Evolutionary conservation across 148 eudicot genomes (phyloP).

Genomic region (Diospyros kaki): DNA sequence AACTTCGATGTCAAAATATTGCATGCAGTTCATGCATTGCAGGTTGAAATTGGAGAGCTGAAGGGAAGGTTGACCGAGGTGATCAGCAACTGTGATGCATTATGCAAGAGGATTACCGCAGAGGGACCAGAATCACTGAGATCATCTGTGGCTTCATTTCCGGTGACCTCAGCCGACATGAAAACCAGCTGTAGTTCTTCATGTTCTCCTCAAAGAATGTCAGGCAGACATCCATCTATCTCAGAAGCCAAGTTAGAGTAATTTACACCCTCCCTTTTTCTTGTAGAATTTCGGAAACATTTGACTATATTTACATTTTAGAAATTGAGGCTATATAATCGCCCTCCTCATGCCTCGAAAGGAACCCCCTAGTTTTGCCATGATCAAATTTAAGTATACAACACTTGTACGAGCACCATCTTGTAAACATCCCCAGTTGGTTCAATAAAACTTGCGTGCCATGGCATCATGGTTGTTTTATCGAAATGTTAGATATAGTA

Average conservation of each 20-base stretch:
- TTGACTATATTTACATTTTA: no score
- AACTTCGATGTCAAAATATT: not conserved
- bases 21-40: slow-evolving; percentile 63
- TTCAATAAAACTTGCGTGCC: no score
- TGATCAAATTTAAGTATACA: no score
- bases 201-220: slow-evolving; percentile 14
- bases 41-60: slow-evolving; percentile 91
- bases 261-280: not conserved
- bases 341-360: no score
- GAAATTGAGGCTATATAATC: no score
- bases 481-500: no score
- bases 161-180: slow-evolving; percentile 31
- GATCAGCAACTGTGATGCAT: slow-evolving; percentile 77
- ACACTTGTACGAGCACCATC: no score
- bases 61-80: slow-evolving; percentile 93
- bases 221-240: slow-evolving; percentile 15
- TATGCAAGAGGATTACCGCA: slow-evolving; percentile 63
- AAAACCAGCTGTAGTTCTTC: slow-evolving; percentile 23
- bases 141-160: slow-evolving; percentile 65
- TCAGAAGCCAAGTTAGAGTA: slow-evolving; percentile 18
- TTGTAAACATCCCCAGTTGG: no score
- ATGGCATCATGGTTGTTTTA: no score
- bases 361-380: no score
- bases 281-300: not conserved
- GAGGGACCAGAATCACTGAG: slow-evolving; percentile 79